Percentiles rank a stretch among this genome's conserved stretches.
Evolutionary conservation across 1,284 basidiomycete species (phyloP).

Genomic region (Rugosomyces carneus): DNA sequence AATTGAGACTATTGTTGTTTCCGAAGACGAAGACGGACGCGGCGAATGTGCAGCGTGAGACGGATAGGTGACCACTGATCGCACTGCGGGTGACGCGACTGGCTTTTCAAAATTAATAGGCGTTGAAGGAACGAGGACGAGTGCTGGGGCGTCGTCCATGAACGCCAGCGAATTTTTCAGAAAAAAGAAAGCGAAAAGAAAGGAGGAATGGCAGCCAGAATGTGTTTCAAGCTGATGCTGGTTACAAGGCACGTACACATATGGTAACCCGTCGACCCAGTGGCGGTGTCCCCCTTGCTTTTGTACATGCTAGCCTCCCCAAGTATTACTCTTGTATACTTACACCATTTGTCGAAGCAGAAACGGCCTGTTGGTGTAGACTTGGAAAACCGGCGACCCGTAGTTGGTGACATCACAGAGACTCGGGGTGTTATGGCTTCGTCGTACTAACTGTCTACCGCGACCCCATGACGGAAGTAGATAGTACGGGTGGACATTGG

Average conservation of each 20-base stretch:
- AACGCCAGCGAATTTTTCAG: neutral
- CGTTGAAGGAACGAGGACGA: conserved; percentile 37
- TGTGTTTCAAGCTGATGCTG: neutral
- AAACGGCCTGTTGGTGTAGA: no score
- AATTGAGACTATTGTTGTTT: conserved; percentile 69
- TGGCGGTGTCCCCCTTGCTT: neutral
- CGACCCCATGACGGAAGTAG: no score
- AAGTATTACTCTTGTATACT: no score
- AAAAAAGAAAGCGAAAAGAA: neutral
- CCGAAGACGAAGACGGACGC: conserved; percentile 31
- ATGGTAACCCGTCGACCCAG: neutral
- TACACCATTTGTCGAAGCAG: no score
- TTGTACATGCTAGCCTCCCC: no score
- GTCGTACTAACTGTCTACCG: no score
- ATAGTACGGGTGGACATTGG: no score
- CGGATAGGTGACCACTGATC: conserved; percentile 14
- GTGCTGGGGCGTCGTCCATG: conserved; percentile 40
- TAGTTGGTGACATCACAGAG: no score
- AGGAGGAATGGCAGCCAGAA: conserved; percentile 1
- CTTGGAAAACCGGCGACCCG: no score
- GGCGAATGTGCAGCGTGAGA: conserved; percentile 14
- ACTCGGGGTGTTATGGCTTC: no score
- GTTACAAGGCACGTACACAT: neutral
- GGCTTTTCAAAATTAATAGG: conserved; percentile 24
- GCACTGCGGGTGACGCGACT: conserved; percentile 13